Base-by-base conservation (phyloP, 2,329 filamentous ascomycete species). In the Fusarium tupiense region DNA sequence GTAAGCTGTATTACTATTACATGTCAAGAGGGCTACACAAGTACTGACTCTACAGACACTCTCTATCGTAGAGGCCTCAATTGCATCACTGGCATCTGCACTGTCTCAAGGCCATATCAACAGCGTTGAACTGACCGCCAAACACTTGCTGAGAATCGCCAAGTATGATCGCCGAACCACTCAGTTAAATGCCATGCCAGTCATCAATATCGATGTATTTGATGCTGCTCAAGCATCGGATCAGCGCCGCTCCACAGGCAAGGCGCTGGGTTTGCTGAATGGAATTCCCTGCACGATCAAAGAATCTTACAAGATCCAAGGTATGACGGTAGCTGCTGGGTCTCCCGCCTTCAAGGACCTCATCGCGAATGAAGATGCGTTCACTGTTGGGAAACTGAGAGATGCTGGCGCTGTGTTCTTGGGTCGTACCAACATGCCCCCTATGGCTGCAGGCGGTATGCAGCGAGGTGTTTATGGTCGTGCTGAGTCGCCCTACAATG, bases 241-340 rank as follows among this genome's bases (percentile, higher is more conserved):
- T 2, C 61, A 63, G 8, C 61, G 61, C 14, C 61, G 61, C 6
- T 43, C 35, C 2, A 35, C 17, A 11, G 61, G 61, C 11, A 24
- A 40, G 17, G 3, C 53, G 2, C 7, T 63, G 6, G 53, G 61
- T 1, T 29, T 24, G 12, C 54, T 64, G 3, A 54, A 64, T 41
- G 61, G 54, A 3, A 64, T 64, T 24, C 61, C 54, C 4, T 41
- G 43, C 29, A 88, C 88, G 0, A 82, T 89, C 73, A 91, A 91
- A 76, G 89, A 91, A 74, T 87, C 84, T 73, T 90, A 87, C 81
- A 88, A 86, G 71, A 85, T 87, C 35, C 82, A 83, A 31, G 86
- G 86, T 4, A 85, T 90, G 83, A 88, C 85, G 0, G 85, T 87
- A 5, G 87, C 88, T 0, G 81, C 84, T 58, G 89, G 88, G 2